Evolutionary conservation across 306 rosid genomes (phyloP), one percentile per base, ranked within the genome.

Genomic region (Malus sylvestris): DNA sequence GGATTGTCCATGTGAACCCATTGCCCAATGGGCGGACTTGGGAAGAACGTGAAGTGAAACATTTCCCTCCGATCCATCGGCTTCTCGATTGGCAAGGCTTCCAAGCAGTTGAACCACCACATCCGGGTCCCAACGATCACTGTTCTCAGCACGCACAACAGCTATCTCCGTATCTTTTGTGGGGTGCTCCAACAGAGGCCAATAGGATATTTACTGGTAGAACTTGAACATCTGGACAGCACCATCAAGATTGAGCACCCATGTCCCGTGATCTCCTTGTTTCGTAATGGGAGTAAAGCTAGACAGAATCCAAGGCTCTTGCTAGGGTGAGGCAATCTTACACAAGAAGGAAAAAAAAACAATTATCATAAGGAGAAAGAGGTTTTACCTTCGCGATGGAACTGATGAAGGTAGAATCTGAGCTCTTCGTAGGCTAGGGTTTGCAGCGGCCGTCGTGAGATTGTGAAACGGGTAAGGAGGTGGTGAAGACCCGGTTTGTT

Each of bases 1-100:
- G 11, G 97, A 74, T 90, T 92, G 84, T 92, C 97, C 80, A 84
- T 92, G 78, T 95, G 97, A 90, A 95, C 97, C 99, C 99, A 95
- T 32, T 32, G 35, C 1, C 35, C 35, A 32, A 58, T 95, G 99
- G 42, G 97, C 97, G 16, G 97, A 87, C 63, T 87, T 78, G 53
- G 99, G 97, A 82, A 95, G 99, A 83, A 90, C 80, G 60, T 72
- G 78, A 68, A 76, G 68, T 4, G 89, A 88, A 80, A 88, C 79
- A 82, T 84, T 89, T 59, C 99, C 97, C 40, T 40, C 66, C 32
- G 85, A 85, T 45, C 68, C 87, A 29, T 80, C 78, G 83, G 65
- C 81, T 83, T 72, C 82, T 62, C 45, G 77, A 73, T 80, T 76
- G 29, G 90, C 81, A 64, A 88, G 81, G 75, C 81, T 88, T 70